A percentile compares a stretch with the other conserved stretches of the same genome.
Evolutionary conservation across 2,329 filamentous ascomycete genomes (phyloP).

Genomic region (Hypoxylon sp.): DNA sequence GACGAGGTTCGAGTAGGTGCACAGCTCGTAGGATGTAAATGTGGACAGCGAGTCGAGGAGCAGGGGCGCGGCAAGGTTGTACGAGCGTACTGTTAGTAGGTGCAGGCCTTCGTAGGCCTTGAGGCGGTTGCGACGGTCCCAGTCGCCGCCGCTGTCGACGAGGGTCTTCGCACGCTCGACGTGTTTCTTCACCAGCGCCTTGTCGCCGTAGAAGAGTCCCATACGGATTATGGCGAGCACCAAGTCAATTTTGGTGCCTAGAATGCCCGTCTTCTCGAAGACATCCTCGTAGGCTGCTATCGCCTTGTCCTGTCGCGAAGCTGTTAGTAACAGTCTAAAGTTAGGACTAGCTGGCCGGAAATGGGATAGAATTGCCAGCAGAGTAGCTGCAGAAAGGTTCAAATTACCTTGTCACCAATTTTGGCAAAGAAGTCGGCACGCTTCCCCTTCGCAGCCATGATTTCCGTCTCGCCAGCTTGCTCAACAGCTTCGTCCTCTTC

Average conservation of each 20-base stretch:
- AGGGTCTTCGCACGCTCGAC: conserved; percentile 90
- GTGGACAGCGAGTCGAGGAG: conserved; percentile 97
- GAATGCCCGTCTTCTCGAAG: conserved; percentile 96
- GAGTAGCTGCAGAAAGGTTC: neutral
- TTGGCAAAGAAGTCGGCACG: conserved; percentile 96
- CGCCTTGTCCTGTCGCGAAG: conserved; percentile 82
- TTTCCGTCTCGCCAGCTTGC: conserved; percentile 95
- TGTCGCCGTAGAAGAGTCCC: conserved; percentile 96
- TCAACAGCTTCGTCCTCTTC: conserved; percentile 95
- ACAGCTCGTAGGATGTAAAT: conserved; percentile 98
- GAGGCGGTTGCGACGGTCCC: conserved; percentile 97
- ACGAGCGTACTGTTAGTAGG: conserved; percentile 90
- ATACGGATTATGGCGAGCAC: conserved; percentile 97
- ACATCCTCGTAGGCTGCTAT: conserved; percentile 92
- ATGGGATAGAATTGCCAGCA: neutral
- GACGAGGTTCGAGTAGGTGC: conserved; percentile 94
- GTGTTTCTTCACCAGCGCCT: conserved; percentile 91
- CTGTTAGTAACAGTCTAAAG: conserved; percentile 39
- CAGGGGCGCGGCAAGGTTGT: conserved; percentile 89
- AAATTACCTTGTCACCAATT: conserved; percentile 90
- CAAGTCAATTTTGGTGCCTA: conserved; percentile 97
- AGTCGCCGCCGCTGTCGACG: conserved; percentile 96
- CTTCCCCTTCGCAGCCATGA: conserved; percentile 93
- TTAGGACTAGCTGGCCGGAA: neutral
- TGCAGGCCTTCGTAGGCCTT: conserved; percentile 99